Evolutionary conservation across 805 yeast species (phyloP).

Genomic region (Tetrapisispora nanseiensis): DNA sequence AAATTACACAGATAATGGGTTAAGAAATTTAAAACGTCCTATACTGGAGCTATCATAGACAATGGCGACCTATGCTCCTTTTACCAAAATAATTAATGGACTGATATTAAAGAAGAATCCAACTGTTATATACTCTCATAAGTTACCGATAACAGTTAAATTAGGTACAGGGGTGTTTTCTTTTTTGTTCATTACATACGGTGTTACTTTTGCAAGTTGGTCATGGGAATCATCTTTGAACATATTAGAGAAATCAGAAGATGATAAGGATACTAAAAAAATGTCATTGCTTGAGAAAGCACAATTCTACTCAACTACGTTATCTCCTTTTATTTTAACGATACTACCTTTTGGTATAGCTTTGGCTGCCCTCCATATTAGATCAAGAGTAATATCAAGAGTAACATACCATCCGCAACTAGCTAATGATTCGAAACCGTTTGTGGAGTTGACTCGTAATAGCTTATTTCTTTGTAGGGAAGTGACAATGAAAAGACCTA

Average conservation of each 20-base stretch:
- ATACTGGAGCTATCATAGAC: no score
- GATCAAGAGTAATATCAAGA: slow-evolving; percentile 22
- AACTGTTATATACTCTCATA: slow-evolving; percentile 15
- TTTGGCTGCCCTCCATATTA: slow-evolving; percentile 14
- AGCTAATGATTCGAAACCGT: slow-evolving; percentile 9
- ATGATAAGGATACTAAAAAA: slow-evolving; percentile 9
- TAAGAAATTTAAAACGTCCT: no score
- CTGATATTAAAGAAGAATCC: slow-evolving; percentile 16
- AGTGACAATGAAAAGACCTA: slow-evolving; percentile 7
- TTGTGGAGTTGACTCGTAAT: slow-evolving; percentile 16
- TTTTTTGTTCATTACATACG: slow-evolving; percentile 20
- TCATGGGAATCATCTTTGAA: slow-evolving; percentile 16
- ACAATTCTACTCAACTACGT: slow-evolving; percentile 11
- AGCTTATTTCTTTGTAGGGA: slow-evolving; percentile 16
- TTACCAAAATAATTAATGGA: slow-evolving; percentile 13
- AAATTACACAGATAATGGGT: no score
- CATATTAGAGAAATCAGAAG: slow-evolving; percentile 2
- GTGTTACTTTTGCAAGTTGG: slow-evolving; percentile 23
- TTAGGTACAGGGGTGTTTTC: slow-evolving; percentile 18
- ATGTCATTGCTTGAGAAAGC: neutral
- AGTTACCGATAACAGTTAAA: slow-evolving; percentile 10
- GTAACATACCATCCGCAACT: slow-evolving; percentile 18
- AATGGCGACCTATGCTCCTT: slow-evolving; percentile 2
- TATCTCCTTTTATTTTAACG: slow-evolving; percentile 19
- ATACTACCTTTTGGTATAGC: slow-evolving; percentile 23